A percentile compares a stretch with the other conserved stretches of the same genome.
phyloP scores from a whole-genome alignment of 345 rosid species.

The Populus pruinosa region DNA sequence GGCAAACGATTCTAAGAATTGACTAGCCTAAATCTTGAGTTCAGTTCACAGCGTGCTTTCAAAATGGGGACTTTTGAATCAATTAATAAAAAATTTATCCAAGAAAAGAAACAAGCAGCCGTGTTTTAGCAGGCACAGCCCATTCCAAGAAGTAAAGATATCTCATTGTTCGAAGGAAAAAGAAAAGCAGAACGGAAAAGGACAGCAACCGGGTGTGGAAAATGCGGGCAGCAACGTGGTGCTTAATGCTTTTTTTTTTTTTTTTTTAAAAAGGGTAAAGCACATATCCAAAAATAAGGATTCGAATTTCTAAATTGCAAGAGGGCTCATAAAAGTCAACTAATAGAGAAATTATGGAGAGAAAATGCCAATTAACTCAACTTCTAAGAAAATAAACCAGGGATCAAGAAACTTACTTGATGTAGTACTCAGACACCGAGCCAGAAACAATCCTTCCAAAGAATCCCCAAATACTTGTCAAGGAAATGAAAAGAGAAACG shows the following conservation, averaged over 20 bases:
- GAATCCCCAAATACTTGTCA: slow-evolving; percentile 89
- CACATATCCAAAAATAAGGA: neutral
- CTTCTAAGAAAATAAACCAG: neutral
- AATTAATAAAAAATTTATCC: neutral
- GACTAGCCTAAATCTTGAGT: neutral
- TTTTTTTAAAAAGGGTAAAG: neutral
- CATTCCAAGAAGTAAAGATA: neutral
- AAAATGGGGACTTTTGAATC: neutral
- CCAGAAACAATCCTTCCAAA: slow-evolving; percentile 90
- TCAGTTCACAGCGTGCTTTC: neutral
- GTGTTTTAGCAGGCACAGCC: no score
- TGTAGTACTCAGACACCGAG: slow-evolving; percentile 63
- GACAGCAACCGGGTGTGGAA: neutral
- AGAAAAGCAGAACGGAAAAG: neutral
- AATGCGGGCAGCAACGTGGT: neutral
- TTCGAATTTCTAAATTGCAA: no score
- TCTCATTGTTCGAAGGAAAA: neutral
- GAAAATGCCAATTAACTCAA: neutral
- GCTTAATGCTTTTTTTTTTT: neutral
- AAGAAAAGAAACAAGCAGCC: neutral
- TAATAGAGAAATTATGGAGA: neutral
- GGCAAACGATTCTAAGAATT: no score
- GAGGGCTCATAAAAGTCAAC: neutral
- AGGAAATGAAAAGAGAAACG: slow-evolving; percentile 78
- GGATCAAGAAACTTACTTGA: slow-evolving; percentile 26